Evolutionary conservation across 1,139 yeast genomes (phyloP), one percentile per base, ranked within the genome.

Genomic region (Lodderomyces theae): DNA sequence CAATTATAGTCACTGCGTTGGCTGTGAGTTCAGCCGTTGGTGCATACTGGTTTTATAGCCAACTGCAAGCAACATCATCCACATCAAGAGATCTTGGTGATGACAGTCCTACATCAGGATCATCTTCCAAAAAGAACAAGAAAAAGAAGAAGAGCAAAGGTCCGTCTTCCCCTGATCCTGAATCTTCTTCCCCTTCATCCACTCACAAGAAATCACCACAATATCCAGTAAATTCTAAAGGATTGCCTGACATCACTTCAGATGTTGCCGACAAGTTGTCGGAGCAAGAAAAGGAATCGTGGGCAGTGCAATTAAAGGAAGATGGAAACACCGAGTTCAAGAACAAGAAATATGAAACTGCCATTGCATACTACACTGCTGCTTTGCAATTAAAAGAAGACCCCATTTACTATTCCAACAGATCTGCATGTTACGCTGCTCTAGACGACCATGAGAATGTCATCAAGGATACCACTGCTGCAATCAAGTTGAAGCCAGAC

Each of bases 371-470:
- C 62, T 92, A 92, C 68, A 63, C 86, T 35, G 79, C 78, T 45
- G 97, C 98, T 11, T 72, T 94, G 53, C 63, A 73, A 46, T 74
- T 88, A 57, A 81, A 82, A 58, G 66, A 73, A 49, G 97, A 92
- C 62, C 90, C 97, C 12, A 86, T 90, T 34, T 92, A 79, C 66
- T 90, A 84, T 68, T 88, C 97, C 47, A 90, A 90, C 71, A 79
- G 96, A 66, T 89, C 97, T 19, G 98, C 98, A 15, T 92, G 97
- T 67, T 87, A 86, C 65, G 86, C 89, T 42, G 87, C 95, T 15
- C 72, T 86, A 51, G 79, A 81, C 46, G 79, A 89, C 50, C 82
- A 79, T 58, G 87, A 86, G 53, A 82, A 87, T 57, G 96, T 89
- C 35, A 77, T 94, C 50, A 86, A 81, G 52, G 96, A 88, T 61